Conservation (phyloP, 352 stramenopile species). For the Pythium volutum region DNA sequence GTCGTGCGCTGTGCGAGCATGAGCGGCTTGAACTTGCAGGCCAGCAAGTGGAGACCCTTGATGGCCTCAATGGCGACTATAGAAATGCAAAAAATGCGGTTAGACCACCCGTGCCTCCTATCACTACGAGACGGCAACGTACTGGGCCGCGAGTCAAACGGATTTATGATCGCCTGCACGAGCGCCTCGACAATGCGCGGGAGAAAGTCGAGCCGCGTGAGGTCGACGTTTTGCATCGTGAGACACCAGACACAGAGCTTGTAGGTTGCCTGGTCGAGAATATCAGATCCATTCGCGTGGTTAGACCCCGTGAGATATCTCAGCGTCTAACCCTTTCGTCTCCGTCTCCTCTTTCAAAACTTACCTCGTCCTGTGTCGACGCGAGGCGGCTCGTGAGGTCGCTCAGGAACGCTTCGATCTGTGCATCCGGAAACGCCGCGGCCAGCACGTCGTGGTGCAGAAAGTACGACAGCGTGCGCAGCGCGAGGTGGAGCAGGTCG, state of each 20-base stretch:
- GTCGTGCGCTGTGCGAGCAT: conserved; percentile 27
- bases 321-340: too few species aligned
- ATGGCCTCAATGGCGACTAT: conserved; percentile 60
- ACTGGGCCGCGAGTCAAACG: conserved; percentile 67
- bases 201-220: conserved; percentile 42
- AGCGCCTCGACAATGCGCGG: conserved; percentile 54
- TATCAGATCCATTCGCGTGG: neutral
- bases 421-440: conserved; percentile 32
- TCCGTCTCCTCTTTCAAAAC: too few species aligned
- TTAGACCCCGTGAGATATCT: neutral
- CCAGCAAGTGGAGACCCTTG: conserved; percentile 50
- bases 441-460: conserved; percentile 52
- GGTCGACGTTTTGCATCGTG: conserved; percentile 54
- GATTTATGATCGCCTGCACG: conserved; percentile 67
- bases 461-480: conserved; percentile 68
- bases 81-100: neutral
- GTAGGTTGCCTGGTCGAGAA: conserved; percentile 42
- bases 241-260: conserved; percentile 71
- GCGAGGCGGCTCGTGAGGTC: conserved; percentile 50
- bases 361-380: conserved; percentile 49
- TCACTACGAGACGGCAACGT: conserved; percentile 19
- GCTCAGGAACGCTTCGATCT: conserved; percentile 41
- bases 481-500: conserved; percentile 38
- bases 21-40: conserved; percentile 49
- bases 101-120: neutral